Conservation (phyloP, 83 land plant genomes). For the Picea abies region DNA sequence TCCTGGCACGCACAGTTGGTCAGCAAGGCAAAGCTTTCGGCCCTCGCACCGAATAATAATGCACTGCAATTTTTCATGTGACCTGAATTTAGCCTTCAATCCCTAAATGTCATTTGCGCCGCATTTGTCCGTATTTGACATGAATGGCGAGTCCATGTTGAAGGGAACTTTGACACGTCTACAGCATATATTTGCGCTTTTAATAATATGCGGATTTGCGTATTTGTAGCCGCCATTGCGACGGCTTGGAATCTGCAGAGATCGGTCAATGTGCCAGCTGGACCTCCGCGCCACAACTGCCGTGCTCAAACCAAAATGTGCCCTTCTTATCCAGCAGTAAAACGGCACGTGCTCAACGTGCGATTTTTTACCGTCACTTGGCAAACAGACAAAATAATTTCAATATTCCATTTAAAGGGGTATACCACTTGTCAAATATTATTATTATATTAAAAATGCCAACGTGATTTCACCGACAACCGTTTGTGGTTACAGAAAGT, state of each 20-base stretch:
- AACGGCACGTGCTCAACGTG: constrained; percentile 1
- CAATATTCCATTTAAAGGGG: no score
- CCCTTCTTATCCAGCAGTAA: not conserved
- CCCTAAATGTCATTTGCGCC: not conserved
- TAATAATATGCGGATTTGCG: no score
- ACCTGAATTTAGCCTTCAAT: no score
- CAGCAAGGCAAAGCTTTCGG: not conserved
- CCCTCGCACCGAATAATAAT: not conserved
- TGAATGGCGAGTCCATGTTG: not conserved
- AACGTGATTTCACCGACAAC: no score
- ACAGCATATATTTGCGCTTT: not conserved
- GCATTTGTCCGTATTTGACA: not conserved
- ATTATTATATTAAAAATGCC: no score
- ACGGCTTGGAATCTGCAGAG: not conserved
- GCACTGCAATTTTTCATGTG: not conserved
- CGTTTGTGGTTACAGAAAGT: no score
- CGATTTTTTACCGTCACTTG: not conserved
- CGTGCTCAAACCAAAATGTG: not conserved
- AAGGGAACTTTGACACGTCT: constrained; percentile 8
- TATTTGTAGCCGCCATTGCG: not conserved
- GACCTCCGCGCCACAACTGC: not conserved
- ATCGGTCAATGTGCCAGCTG: not conserved
- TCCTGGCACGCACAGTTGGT: not conserved
- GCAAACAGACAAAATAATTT: not conserved
- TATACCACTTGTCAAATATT: no score